phyloP scores from a whole-genome alignment of 2,329 filamentous ascomycete genomes.

The Pleurostoma richardsiae region DNA sequence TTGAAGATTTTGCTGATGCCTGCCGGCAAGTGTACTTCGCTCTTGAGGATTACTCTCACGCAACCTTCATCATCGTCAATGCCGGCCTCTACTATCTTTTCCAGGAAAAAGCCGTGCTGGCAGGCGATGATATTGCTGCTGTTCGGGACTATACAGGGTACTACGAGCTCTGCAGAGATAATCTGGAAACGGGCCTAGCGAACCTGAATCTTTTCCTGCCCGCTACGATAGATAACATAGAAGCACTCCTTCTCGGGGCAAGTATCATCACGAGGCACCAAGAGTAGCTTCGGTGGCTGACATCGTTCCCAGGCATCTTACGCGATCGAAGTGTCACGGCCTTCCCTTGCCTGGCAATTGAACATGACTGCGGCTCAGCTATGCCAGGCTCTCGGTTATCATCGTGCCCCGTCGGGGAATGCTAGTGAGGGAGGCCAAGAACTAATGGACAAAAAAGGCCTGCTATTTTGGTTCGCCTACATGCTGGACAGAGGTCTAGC shows the following conservation, averaged over 20 bases:
- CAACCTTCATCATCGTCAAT: conserved; percentile 45
- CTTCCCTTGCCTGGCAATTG: conserved; percentile 60
- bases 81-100: conserved; percentile 44
- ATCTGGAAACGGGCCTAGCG: conserved; percentile 43
- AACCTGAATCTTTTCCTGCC: conserved; percentile 53
- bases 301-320: conserved; percentile 44
- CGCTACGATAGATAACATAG: conserved; percentile 47
- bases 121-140: conserved; percentile 11
- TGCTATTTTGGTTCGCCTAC: conserved; percentile 48
- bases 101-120: conserved; percentile 36
- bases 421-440: conserved; percentile 14
- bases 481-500: conserved; percentile 53
- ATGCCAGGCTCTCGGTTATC: conserved; percentile 59
- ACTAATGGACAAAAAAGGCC: conserved; percentile 27
- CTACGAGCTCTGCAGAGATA: conserved; percentile 36
- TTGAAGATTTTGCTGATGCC: conserved; percentile 43
- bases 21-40: conserved; percentile 33
- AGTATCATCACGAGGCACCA: conserved; percentile 13
- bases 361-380: conserved; percentile 53
- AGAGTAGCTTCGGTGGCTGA: background rate
- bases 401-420: conserved; percentile 34
- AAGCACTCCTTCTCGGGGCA: conserved; percentile 55
- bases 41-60: conserved; percentile 43
- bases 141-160: conserved; percentile 30
- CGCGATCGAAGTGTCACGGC: conserved; percentile 56